Conservation (phyloP, 192 early-diverging fungal genomes). For the Rhizoclosmatium globosum region DNA sequence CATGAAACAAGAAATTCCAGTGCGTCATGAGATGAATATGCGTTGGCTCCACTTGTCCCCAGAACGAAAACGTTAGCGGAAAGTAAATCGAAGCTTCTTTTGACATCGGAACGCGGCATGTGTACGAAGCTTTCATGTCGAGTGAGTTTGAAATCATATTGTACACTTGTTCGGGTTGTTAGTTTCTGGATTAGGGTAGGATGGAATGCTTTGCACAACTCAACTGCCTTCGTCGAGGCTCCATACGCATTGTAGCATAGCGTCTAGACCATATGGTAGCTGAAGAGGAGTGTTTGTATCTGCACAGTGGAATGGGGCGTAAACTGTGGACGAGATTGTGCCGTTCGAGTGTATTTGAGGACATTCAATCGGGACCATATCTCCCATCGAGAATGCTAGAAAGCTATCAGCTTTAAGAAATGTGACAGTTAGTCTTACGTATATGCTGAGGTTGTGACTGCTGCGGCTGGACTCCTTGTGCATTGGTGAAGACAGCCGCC, state of each 20-base stretch:
- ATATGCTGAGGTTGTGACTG: conserved; percentile 18
- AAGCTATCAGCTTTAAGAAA: background rate
- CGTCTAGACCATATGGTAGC: conserved; percentile 38
- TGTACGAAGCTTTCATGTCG: conserved; percentile 24
- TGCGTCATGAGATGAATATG: conserved; percentile 43
- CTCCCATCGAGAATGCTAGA: conserved; percentile 32
- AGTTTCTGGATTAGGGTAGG: background rate
- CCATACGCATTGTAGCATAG: conserved; percentile 30
- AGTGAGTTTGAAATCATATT: conserved; percentile 28
- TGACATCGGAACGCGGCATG: conserved; percentile 30
- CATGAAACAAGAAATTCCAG: conserved; percentile 38
- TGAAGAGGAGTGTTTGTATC: conserved; percentile 36
- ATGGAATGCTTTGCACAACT: conserved; percentile 8
- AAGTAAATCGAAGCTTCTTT: conserved; percentile 29
- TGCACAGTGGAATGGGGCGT: conserved; percentile 30
- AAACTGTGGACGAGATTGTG: conserved; percentile 13
- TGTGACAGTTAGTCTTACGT: background rate
- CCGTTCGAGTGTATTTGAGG: conserved; percentile 37
- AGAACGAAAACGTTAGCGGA: conserved; percentile 38
- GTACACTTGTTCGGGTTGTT: background rate
- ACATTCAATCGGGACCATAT: conserved; percentile 40
- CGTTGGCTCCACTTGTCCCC: conserved; percentile 39
- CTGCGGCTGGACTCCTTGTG: background rate
- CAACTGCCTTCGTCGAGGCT: conserved; percentile 6
- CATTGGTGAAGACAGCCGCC: background rate